Evolutionary conservation across 163 green algal species (phyloP).

Genomic region (Coccomyxa subellipsoidea): DNA sequence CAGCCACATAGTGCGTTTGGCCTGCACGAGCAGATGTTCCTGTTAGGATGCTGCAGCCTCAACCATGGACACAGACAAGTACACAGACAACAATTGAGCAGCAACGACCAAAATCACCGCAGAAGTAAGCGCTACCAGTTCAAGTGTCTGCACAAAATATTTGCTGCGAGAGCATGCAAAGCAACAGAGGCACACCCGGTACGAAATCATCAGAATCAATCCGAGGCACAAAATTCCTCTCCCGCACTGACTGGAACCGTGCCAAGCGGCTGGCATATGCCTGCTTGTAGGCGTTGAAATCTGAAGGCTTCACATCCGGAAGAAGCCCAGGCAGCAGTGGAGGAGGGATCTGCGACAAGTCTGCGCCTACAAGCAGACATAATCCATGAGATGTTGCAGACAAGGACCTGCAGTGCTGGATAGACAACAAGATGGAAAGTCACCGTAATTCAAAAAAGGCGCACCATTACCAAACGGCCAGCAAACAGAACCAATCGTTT

Average conservation of each 20-base stretch:
- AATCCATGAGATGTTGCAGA: too few relatives aligned
- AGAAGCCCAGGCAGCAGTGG: conserved; percentile 30
- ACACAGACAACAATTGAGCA: too few relatives aligned
- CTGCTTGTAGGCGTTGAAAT: conserved; percentile 29
- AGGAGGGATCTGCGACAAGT: conserved; percentile 12
- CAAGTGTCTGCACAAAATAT: too few relatives aligned
- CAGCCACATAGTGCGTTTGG: conserved; percentile 35
- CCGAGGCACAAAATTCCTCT: neutral
- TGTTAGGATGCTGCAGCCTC: neutral
- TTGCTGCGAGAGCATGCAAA: too few relatives aligned
- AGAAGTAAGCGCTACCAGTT: too few relatives aligned
- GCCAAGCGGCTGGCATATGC: conserved; percentile 16
- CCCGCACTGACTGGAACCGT: conserved; percentile 9
- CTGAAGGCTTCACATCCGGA: conserved; percentile 28
- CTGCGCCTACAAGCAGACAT: neutral
- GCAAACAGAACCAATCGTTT: neutral
- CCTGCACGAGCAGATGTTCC: conserved; percentile 18
- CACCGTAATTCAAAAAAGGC: neutral
- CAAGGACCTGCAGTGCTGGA: too few relatives aligned
- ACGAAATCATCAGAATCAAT: neutral
- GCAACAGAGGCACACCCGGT: neutral
- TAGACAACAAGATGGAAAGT: too few relatives aligned
- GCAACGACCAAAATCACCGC: too few relatives aligned
- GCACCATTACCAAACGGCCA: conserved; percentile 3
- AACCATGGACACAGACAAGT: neutral